These are phyloP conservation scores for Cercospora zeae-maydis DNA, from an alignment of 2,329 filamentous ascomycete species.

Conservation along the genomic window DNA sequence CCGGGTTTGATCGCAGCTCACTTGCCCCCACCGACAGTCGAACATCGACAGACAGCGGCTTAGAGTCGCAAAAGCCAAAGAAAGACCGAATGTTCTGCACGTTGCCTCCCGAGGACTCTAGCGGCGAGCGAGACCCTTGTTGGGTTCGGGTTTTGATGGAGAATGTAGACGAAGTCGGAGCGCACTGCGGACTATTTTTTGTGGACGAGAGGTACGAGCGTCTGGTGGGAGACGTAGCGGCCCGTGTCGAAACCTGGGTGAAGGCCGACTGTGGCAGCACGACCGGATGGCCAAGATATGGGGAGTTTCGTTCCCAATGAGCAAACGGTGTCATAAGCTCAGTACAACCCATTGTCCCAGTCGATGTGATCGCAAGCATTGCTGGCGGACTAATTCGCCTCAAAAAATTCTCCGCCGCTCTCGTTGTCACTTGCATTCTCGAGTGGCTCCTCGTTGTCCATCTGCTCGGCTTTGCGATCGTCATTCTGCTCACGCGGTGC, in stretches of 20 bases:
- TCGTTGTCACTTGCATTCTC: constrained; percentile 34
- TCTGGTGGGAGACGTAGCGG: constrained; percentile 38
- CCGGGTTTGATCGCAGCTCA: constrained; percentile 6
- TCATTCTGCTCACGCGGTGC: background rate
- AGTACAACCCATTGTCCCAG: background rate
- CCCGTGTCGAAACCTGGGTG: constrained; percentile 37
- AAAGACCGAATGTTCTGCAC: constrained; percentile 77
- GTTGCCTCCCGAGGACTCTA: constrained; percentile 57
- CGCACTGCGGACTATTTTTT: constrained; percentile 79
- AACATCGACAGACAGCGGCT: constrained; percentile 4
- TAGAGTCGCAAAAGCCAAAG: constrained; percentile 31
- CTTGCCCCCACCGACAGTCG: constrained; percentile 18
- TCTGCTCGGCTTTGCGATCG: background rate
- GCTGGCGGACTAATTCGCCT: background rate
- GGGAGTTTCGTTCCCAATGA: background rate
- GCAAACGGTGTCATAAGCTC: background rate
- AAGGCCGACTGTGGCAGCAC: constrained; percentile 20
- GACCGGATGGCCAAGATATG: constrained; percentile 1
- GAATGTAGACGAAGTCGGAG: constrained; percentile 77
- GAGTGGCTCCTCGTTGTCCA: constrained; percentile 11
- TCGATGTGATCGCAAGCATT: background rate
- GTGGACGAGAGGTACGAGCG: constrained; percentile 51
- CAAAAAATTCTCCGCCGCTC: constrained; percentile 39
- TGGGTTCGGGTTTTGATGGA: constrained; percentile 82
- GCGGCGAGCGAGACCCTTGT: constrained; percentile 60